Evolutionary conservation across 345 rosid genomes (phyloP), one percentile per base, ranked within the genome.

Genomic region (Anacardium occidentale): DNA sequence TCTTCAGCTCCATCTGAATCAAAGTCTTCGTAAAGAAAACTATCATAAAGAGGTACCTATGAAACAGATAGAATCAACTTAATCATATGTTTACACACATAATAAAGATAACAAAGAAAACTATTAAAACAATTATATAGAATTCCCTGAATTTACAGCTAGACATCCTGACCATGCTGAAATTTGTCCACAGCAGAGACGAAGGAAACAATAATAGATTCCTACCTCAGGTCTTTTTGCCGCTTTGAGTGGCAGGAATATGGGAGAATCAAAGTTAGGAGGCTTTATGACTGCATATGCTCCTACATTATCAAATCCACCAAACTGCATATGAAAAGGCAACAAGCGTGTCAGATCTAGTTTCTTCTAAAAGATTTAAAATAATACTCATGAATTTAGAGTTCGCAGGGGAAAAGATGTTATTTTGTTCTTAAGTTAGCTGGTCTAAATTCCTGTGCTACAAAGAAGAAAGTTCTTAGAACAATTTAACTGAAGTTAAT

Each of bases 201-300:
- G 25, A 1, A 34, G 55, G 17, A 68, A 52, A 7, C 3, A 29
- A 56, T 17, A 26, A 13, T 26, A 7, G 15, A 24, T 44, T 65
- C 40, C 37, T 57, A 69, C 74, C 78, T 82, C 79, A 20, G 78
- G 84, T 37, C 62, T 65, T 61, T 77, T 76, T 45, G 77, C 75
- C 4, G 81, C 83, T 44, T 75, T 76, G 75, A 77, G 83, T n/a
- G 78, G 76, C 29, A 79, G 76, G 64, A 82, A 82, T 64, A 58
- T 66, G 8, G 85, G 84, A 63, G 81, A 73, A 70, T 75, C 48
- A 71, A 76, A 80, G 60, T 69, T 69, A 21, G 82, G 80, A 75
- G 88, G 74, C 74, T 79, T 84, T 75, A 82, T 69, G 29, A 82
- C 77, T 64, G 79, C 88, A 68, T 73, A 82, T 25, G 88, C 82